Conservation (phyloP, 306 rosid species). For the Clitoria ternatea region DNA sequence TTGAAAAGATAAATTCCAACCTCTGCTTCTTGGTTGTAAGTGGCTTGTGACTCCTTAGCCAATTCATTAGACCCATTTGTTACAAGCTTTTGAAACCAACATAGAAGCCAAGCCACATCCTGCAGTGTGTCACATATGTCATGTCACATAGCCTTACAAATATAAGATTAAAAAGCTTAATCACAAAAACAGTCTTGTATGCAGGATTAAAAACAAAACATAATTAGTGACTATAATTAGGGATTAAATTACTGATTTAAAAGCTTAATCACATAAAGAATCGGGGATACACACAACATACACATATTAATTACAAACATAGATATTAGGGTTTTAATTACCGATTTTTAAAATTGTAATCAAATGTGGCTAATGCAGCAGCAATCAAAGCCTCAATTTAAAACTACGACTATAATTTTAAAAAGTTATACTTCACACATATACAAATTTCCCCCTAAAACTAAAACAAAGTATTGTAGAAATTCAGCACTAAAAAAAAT, state of each 20-base stretch:
- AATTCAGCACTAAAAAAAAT: neutral
- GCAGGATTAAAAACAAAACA: neutral
- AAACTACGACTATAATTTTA: neutral
- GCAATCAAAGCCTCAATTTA: neutral
- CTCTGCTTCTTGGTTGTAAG: constrained; percentile 34
- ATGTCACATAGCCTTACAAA: constrained; percentile 18
- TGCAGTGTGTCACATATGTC: constrained; percentile 22
- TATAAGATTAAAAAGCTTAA: neutral
- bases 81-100: constrained; percentile 76
- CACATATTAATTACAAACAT: neutral
- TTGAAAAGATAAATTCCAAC: constrained; percentile 32
- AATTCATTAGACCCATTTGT: constrained; percentile 38
- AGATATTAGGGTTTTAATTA: no score
- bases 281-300: no score
- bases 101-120: constrained; percentile 86
- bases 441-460: neutral
- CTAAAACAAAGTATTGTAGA: neutral
- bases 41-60: constrained; percentile 31
- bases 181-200: neutral
- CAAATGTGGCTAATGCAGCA: neutral
- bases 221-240: no score
- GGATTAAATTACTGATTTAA: no score
- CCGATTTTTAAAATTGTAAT: no score
- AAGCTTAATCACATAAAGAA: no score
- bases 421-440: neutral